These are phyloP conservation scores for Xylaria castorea DNA, from an alignment of 495 filamentous ascomycete species.

Conservation along the genomic window DNA sequence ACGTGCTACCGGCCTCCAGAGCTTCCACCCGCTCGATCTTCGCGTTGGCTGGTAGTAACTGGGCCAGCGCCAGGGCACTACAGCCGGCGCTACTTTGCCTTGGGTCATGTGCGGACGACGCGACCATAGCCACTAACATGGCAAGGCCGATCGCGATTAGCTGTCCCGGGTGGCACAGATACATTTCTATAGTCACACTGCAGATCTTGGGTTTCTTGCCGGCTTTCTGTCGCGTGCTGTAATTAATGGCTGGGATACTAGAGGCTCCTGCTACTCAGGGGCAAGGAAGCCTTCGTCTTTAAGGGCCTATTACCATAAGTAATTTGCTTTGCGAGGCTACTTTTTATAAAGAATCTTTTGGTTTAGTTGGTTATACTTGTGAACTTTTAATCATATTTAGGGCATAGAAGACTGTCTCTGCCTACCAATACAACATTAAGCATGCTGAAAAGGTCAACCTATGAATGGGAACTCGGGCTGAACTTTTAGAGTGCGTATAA, in stretches of 20 bases:
- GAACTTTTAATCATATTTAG: neutral
- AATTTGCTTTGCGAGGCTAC: no score
- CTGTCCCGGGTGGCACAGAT: neutral
- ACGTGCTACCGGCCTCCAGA: constrained; percentile 42
- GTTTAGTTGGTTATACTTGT: no score
- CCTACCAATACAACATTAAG: neutral
- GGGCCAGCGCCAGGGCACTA: constrained; percentile 33
- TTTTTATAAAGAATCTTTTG: no score
- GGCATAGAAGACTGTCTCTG: neutral
- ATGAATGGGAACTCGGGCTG: neutral
- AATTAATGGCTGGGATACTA: neutral
- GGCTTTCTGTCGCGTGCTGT: neutral
- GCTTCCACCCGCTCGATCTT: constrained; percentile 41
- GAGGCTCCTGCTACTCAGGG: no score
- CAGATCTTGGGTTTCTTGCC: neutral
- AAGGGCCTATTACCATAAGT: no score
- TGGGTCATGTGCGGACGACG: constrained; percentile 18
- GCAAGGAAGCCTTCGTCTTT: no score
- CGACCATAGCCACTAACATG: neutral
- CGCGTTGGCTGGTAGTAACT: constrained; percentile 36
- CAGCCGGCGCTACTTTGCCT: constrained; percentile 28
- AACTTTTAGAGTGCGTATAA: constrained; percentile 35
- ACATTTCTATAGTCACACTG: neutral
- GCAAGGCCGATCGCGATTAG: constrained; percentile 8
- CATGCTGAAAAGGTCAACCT: neutral